Conservation (phyloP, 202 grass and related monocot species). For the Musa balbisiana region DNA sequence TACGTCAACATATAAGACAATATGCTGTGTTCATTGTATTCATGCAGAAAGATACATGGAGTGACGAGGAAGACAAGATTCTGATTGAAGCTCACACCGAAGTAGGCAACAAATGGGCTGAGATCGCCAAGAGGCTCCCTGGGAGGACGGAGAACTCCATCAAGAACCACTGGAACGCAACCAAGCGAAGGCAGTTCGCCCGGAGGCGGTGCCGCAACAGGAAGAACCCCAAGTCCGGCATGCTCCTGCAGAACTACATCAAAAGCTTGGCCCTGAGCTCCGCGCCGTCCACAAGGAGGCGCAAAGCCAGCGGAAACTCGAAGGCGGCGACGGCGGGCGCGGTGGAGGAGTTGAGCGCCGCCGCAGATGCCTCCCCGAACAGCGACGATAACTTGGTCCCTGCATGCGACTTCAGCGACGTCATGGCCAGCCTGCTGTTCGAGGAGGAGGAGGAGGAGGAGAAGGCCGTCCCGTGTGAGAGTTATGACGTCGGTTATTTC, state of each 20-base stretch:
- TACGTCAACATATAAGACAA: neutral
- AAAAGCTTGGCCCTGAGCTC: slow-evolving; percentile 41
- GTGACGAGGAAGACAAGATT: slow-evolving; percentile 72
- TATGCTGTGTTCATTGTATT: neutral
- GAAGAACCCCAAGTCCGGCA: slow-evolving; percentile 44
- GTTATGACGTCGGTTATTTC: slow-evolving; percentile 35
- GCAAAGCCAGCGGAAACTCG: neutral
- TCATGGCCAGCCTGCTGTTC: slow-evolving; percentile 40
- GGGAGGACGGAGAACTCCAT: slow-evolving; percentile 90
- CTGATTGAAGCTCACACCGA: slow-evolving; percentile 72
- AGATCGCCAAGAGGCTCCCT: slow-evolving; percentile 75
- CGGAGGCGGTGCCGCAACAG: slow-evolving; percentile 32
- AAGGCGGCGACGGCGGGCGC: neutral
- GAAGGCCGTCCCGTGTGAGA: slow-evolving; percentile 17
- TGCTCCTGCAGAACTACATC: slow-evolving; percentile 77
- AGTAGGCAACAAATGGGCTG: slow-evolving; percentile 86
- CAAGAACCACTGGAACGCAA: slow-evolving; percentile 95
- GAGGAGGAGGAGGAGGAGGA: slow-evolving; percentile 24
- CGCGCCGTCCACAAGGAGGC: slow-evolving; percentile 12
- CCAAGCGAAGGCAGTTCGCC: slow-evolving; percentile 69
- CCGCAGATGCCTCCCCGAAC: neutral
- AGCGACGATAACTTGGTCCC: slow-evolving; percentile 7
- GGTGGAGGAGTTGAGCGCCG: neutral
- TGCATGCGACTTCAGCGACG: slow-evolving; percentile 33
- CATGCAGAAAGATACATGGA: slow-evolving; percentile 87